Conservation (phyloP, 139 green algal species). For the Coelastrella sp. region DNA sequence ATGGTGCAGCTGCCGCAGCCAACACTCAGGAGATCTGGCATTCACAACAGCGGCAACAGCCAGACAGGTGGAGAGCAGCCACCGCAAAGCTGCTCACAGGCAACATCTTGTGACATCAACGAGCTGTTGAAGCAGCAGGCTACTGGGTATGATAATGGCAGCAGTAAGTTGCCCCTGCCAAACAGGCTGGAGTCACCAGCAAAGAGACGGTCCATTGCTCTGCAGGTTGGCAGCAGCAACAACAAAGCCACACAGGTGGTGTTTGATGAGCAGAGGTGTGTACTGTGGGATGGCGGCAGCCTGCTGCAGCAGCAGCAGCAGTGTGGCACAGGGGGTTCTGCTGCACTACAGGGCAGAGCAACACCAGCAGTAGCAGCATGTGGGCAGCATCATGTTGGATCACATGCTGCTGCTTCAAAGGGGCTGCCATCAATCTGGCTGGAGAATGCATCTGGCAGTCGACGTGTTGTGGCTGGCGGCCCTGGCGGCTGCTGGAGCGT, state of each 20-base stretch:
- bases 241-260: slow-evolving; percentile 22
- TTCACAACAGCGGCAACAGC: background rate
- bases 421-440: background rate
- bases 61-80: background rate
- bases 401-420: background rate
- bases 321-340: background rate
- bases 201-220: slow-evolving; percentile 22
- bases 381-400: background rate
- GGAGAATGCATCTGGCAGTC: background rate
- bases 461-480: background rate
- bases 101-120: slow-evolving; percentile 19
- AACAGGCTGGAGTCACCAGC: background rate
- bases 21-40: background rate
- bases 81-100: background rate
- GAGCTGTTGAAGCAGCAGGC: slow-evolving; percentile 4
- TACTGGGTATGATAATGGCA: background rate
- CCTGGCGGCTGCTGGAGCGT: slow-evolving; percentile 20
- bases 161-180: background rate
- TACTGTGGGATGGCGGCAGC: slow-evolving; percentile 29
- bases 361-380: background rate
- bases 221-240: slow-evolving; percentile 43
- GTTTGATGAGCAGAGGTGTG: slow-evolving; percentile 11
- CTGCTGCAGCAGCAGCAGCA: slow-evolving; percentile 36
- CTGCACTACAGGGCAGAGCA: background rate
- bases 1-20: background rate